phyloP scores from a whole-genome alignment of 805 yeast species.

The Wickerhamomyces alni region DNA sequence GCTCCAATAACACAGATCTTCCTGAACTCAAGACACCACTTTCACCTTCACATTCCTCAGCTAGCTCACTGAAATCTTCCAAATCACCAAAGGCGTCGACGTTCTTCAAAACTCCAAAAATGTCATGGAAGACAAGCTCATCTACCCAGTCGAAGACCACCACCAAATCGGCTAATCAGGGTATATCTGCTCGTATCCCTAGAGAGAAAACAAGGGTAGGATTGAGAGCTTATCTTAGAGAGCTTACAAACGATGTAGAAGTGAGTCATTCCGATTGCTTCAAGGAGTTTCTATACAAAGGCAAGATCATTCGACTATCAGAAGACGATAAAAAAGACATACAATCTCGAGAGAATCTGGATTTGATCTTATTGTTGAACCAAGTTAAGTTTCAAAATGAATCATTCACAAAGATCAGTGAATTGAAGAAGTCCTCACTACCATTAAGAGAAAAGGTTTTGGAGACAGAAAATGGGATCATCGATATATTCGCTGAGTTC shows the following conservation, averaged over 20 bases:
- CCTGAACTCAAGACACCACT: no score
- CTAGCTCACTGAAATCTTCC: background rate
- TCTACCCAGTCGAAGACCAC: background rate
- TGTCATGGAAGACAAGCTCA: constrained; percentile 1
- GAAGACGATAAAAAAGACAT: constrained; percentile 49
- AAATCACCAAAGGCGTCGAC: background rate
- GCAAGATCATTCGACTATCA: constrained; percentile 32
- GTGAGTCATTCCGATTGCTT: constrained; percentile 48
- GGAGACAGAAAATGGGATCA: constrained; percentile 46
- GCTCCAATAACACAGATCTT: background rate
- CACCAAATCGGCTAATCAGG: background rate
- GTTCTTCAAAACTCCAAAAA: background rate
- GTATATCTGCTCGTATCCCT: constrained; percentile 32
- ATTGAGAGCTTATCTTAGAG: constrained; percentile 63
- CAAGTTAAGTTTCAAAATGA: constrained; percentile 71
- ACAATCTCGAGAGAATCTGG: constrained; percentile 52
- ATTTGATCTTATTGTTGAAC: constrained; percentile 50
- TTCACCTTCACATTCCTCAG: no score
- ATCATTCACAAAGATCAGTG: constrained; percentile 50
- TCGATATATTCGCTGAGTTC: constrained; percentile 59
- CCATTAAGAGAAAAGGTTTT: constrained; percentile 52
- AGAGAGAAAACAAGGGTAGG: constrained; percentile 77
- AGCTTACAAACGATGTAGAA: constrained; percentile 46
- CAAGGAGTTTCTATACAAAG: constrained; percentile 43
- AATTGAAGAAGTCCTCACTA: constrained; percentile 50